A percentile compares a stretch with the other conserved stretches of the same genome.
Conservation (phyloP, 345 rosid species). For the Fremontodendron californicum region DNA sequence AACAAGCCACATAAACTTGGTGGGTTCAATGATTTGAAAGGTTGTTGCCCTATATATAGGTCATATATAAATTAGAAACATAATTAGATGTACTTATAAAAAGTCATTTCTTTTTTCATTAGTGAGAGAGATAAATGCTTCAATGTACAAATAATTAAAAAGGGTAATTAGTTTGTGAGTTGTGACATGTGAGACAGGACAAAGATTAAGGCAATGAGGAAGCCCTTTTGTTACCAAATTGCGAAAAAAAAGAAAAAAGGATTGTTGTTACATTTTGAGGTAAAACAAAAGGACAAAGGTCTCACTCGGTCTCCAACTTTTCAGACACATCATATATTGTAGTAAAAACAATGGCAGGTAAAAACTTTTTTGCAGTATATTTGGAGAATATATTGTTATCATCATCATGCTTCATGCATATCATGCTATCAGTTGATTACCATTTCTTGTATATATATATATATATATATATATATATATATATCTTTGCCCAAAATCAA, state of each 20-base stretch:
- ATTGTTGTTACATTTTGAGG: slow-evolving; percentile 9
- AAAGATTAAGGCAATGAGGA: not conserved
- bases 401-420: slow-evolving; percentile 23
- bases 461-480: no score
- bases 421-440: not conserved
- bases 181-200: not conserved
- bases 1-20: no score
- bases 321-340: slow-evolving; percentile 25
- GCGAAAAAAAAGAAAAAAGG: not conserved
- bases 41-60: no score
- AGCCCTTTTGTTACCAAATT: not conserved
- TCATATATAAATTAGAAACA: no score
- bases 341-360: slow-evolving; percentile 9
- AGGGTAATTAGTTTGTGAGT: not conserved
- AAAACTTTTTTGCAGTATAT: not conserved
- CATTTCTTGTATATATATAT: not conserved
- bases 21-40: no score
- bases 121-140: not conserved
- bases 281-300: slow-evolving; percentile 18
- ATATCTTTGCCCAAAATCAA: not conserved
- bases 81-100: no score
- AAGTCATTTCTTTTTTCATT: no score
- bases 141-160: not conserved
- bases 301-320: slow-evolving; percentile 37
- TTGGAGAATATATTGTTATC: slow-evolving; percentile 13